A percentile compares a stretch with the other conserved stretches of the same genome.
These are phyloP conservation scores for Colletotrichum gloeosporioides DNA, from an alignment of 2,329 filamentous ascomycete genomes.

Conservation along the genomic window DNA sequence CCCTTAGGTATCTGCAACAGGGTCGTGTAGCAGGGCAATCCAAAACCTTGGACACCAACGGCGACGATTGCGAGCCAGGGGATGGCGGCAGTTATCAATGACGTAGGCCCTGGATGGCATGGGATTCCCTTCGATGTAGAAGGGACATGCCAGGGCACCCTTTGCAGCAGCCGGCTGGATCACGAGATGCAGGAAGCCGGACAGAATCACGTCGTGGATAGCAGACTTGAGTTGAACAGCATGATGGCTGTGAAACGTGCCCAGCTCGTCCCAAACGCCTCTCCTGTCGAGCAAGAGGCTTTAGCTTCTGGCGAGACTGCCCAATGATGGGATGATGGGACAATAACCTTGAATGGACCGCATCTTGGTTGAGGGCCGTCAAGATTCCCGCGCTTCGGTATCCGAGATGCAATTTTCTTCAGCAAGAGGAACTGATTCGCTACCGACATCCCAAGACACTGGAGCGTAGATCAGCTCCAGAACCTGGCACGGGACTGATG, in stretches of 20 bases:
- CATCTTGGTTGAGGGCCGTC: neutral
- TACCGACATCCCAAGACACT: neutral
- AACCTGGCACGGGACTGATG: neutral
- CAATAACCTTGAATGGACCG: conserved; percentile 3
- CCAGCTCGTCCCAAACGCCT: neutral
- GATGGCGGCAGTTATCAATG: neutral
- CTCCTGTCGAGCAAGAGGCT: neutral
- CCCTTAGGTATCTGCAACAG: neutral
- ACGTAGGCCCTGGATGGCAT: neutral
- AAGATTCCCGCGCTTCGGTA: neutral
- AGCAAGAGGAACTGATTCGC: neutral
- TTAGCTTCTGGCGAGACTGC: neutral
- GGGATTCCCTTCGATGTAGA: neutral
- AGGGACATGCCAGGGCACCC: neutral
- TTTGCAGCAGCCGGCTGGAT: neutral
- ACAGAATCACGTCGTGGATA: neutral
- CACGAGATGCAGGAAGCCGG: neutral
- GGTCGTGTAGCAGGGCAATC: neutral
- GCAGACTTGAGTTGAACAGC: conserved; percentile 8
- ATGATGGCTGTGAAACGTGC: neutral
- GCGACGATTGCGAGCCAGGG: neutral
- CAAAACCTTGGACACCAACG: neutral
- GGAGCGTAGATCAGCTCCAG: neutral
- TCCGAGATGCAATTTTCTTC: neutral
- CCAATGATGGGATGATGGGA: conserved; percentile 3